phyloP scores from a whole-genome alignment of 306 rosid genomes.

The Medicago lupulina region DNA sequence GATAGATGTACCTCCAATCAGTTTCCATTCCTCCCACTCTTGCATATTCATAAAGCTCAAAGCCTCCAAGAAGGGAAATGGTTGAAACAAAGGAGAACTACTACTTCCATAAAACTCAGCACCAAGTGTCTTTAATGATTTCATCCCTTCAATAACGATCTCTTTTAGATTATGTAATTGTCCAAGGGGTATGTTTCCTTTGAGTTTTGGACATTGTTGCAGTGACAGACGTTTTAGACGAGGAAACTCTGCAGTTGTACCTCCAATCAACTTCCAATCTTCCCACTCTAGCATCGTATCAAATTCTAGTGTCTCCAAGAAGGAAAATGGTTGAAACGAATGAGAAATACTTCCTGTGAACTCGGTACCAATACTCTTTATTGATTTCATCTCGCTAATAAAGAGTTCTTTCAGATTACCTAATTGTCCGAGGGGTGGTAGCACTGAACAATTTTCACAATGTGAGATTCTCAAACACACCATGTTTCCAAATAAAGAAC shows the following conservation, averaged over 20 bases:
- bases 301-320: background rate
- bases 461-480: background rate
- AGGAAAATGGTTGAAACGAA: conserved; percentile 34
- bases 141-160: background rate
- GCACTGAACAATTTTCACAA: background rate
- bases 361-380: background rate
- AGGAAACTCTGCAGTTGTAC: conserved; percentile 13
- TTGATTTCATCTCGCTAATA: background rate
- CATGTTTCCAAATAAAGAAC: conserved; percentile 24
- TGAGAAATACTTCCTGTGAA: background rate
- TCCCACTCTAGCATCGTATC: conserved; percentile 11
- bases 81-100: background rate
- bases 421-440: conserved; percentile 23
- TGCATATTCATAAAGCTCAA: background rate
- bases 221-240: background rate
- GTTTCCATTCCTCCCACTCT: conserved; percentile 22
- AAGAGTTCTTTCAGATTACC: conserved; percentile 16
- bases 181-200: conserved; percentile 28
- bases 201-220: conserved; percentile 14
- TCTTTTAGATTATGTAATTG: conserved; percentile 1
- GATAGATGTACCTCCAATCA: background rate
- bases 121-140: background rate
- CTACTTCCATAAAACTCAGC: background rate
- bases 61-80: background rate
- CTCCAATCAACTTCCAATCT: conserved; percentile 4